Evolutionary conservation across 495 filamentous ascomycete genomes (phyloP), one percentile per base, ranked within the genome.

Genomic region (Rostrohypoxylon terebratum): DNA sequence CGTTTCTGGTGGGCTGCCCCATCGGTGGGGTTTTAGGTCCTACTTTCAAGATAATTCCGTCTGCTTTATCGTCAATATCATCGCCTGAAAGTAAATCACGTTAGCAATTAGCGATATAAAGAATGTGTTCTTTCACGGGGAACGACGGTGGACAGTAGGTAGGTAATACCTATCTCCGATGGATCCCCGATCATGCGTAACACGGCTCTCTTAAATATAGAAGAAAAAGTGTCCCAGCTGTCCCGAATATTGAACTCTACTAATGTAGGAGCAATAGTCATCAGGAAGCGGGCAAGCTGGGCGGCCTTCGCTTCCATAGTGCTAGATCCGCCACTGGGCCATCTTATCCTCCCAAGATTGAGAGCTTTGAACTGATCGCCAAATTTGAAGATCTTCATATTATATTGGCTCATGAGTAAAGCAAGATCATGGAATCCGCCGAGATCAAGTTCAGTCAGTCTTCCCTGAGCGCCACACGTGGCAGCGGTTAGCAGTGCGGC

Each of bases 401-500:
- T 7, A 5, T 8, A 45, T 16, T 18, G 5, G 10, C 16, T 25
- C 9, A 3, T 21, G 11, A 59, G 55, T 4, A 33, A 51, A 18
- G 34, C 18, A 0, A 60, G 45, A 44, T 51, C 47, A 21, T 31
- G 59, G 2, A 13, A 42, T 8, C 42, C 64, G 20, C 28, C 4
- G 13, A 67, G 38, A 1, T 51, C 54, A 10, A 67, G 55, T 4
- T 60, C 44, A 23, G 14, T 16, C 9, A 67, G 14, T 7, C 3
- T 53, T 20, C 0, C 16, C 0, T 55, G 28, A 28, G 28, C 54
- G 3, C 44, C 11, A 44, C 21, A 21, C 16, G 18, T 34, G 23
- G 55, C 64, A 50, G 23, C 64, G 11, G 38, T 31, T 3, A n/a
- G n/a, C 21, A 67, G 18, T 10, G 64, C 20, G 10, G 40, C 16